Evolutionary conservation across 116 monocot species (phyloP).

Genomic region (Phalaenopsis hybrid): DNA sequence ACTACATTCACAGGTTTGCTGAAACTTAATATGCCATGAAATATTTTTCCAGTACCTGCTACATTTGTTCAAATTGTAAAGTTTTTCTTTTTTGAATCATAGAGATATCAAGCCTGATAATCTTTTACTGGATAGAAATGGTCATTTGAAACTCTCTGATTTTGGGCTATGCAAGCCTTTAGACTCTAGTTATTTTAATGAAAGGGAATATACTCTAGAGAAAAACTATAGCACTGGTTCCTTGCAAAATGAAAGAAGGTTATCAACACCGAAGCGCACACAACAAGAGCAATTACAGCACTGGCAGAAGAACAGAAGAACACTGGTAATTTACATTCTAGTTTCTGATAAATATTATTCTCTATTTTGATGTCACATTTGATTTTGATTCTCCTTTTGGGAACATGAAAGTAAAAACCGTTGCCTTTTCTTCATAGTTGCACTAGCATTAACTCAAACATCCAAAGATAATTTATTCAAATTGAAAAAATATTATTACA

Average conservation of each 20-base stretch:
- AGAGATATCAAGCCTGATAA: constrained; percentile 61
- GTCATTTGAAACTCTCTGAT: constrained; percentile 44
- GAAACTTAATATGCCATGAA: neutral
- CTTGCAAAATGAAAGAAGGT: constrained; percentile 44
- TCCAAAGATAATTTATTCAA: neutral
- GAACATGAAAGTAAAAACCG: neutral
- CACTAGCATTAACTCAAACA: neutral
- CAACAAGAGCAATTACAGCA: constrained; percentile 80
- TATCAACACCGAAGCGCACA: constrained; percentile 39
- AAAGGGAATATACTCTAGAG: constrained; percentile 41
- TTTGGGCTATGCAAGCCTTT: constrained; percentile 57
- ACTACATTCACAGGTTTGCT: constrained; percentile 35
- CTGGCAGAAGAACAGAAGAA: constrained; percentile 90
- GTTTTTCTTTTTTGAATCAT: constrained; percentile 6
- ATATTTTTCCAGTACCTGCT: neutral
- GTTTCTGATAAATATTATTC: neutral
- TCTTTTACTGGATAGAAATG: constrained; percentile 36
- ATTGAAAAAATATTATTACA: neutral
- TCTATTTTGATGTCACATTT: neutral
- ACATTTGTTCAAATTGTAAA: neutral
- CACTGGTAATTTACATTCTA: constrained; percentile 35
- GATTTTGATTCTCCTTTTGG: neutral
- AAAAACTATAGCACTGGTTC: constrained; percentile 38
- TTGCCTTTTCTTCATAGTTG: neutral
- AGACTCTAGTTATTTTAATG: constrained; percentile 45